Conservation (phyloP, 1,284 basidiomycete species). For the Ceratobasidium papillatum region DNA sequence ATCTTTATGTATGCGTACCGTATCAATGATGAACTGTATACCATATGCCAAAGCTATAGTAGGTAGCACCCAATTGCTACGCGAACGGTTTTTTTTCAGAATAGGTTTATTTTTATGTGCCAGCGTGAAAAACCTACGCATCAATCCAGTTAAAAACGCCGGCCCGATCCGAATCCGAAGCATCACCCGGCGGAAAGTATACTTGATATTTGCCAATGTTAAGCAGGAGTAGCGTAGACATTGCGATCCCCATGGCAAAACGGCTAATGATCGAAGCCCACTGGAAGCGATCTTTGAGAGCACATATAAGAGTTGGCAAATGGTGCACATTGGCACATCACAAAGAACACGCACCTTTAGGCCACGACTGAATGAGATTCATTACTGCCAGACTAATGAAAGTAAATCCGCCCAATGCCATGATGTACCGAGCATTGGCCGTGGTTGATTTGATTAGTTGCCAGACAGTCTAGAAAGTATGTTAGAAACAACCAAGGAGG, state of each 20-base stretch:
- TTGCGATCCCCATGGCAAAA: conserved; percentile 8
- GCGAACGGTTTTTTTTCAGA: too few relatives aligned
- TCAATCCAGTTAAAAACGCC: conserved; percentile 20
- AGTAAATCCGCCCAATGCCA: background rate
- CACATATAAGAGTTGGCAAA: background rate
- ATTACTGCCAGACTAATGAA: conserved; percentile 5
- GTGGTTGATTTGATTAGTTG: background rate
- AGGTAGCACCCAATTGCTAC: conserved; percentile 33
- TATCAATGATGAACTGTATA: conserved; percentile 17
- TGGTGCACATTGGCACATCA: background rate
- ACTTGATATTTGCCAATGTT: conserved; percentile 27
- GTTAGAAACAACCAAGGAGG: background rate
- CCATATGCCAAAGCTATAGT: conserved; percentile 23
- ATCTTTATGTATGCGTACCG: background rate
- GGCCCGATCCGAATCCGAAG: background rate
- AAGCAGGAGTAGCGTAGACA: conserved; percentile 3
- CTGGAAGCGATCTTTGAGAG: conserved; percentile 19
- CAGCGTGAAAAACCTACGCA: conserved; percentile 1
- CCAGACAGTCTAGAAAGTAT: background rate
- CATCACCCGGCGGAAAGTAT: background rate
- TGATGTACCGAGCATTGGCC: conserved; percentile 11
- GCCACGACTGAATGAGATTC: conserved; percentile 12
- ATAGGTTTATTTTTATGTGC: background rate
- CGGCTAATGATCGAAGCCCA: conserved; percentile 25
- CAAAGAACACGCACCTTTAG: background rate